Conservation (phyloP, 495 filamentous ascomycete genomes). For the Aspergillus sparsus region DNA sequence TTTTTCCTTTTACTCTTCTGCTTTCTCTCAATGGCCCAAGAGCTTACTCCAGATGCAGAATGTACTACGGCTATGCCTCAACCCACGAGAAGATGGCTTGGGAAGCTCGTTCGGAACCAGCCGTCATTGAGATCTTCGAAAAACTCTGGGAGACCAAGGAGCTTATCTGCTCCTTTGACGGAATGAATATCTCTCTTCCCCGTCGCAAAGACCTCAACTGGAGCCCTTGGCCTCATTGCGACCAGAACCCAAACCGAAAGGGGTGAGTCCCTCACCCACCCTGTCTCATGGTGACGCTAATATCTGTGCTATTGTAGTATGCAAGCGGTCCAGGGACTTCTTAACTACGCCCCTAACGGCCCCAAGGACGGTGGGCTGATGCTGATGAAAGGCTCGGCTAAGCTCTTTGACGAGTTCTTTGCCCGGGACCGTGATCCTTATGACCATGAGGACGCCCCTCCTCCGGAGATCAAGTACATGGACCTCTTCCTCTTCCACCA, state of each 20-base stretch:
- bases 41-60: conserved; percentile 9
- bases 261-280: conserved; percentile 22
- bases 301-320: conserved; percentile 18
- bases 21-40: background rate
- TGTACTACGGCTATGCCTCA: conserved; percentile 33
- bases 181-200: conserved; percentile 38
- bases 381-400: conserved; percentile 42
- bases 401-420: conserved; percentile 42
- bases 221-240: conserved; percentile 43
- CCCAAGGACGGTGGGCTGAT: conserved; percentile 45
- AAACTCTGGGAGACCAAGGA: conserved; percentile 46
- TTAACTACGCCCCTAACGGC: conserved; percentile 43
- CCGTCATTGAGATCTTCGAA: conserved; percentile 40
- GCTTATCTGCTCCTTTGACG: conserved; percentile 42
- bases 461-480: conserved; percentile 34
- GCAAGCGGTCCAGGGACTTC: conserved; percentile 39
- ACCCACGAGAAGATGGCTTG: conserved; percentile 35
- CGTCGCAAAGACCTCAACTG: conserved; percentile 32
- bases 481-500: conserved; percentile 39
- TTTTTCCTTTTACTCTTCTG: background rate
- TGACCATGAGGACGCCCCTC: conserved; percentile 39
- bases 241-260: conserved; percentile 41
- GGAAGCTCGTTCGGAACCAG: conserved; percentile 44
- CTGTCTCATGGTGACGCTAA: background rate
- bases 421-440: conserved; percentile 28